These are phyloP conservation scores for Cryptococcus sp. DNA, from an alignment of 1,284 basidiomycete genomes.

Conservation along the genomic window DNA sequence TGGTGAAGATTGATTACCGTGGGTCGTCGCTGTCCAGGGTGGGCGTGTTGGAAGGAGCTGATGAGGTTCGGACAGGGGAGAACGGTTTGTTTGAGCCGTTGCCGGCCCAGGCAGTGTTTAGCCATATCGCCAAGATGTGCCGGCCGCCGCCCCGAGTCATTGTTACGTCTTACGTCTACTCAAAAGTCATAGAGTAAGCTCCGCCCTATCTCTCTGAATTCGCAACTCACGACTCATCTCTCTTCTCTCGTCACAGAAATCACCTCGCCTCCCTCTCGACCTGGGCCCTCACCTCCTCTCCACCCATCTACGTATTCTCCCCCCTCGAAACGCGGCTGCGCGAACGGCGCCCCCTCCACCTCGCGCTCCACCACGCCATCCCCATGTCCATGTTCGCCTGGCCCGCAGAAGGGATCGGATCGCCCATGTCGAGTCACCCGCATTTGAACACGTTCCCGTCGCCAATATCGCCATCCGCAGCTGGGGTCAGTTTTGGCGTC, in stretches of 20 bases:
- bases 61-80: conserved; percentile 21
- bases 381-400: conserved; percentile 45
- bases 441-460: too few relatives aligned
- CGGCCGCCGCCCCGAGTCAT: conserved; percentile 41
- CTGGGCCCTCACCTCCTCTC: conserved; percentile 34
- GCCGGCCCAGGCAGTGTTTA: conserved; percentile 41
- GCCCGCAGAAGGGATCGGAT: conserved; percentile 8
- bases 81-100: conserved; percentile 40
- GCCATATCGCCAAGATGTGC: conserved; percentile 34
- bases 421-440: too few relatives aligned
- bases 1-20: conserved; percentile 45
- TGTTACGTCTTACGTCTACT: conserved; percentile 40
- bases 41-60: not conserved
- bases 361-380: conserved; percentile 37
- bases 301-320: conserved; percentile 37
- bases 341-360: conserved; percentile 25
- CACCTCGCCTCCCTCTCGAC: conserved; percentile 36
- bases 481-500: not conserved
- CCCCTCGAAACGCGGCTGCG: conserved; percentile 40
- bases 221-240: not conserved
- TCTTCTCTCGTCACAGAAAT: conserved; percentile 29
- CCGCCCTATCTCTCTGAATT: not conserved
- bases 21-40: conserved; percentile 12
- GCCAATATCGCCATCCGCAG: not conserved
- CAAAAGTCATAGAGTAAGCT: conserved; percentile 36